Evolutionary conservation across 192 early-diverging fungal genomes (phyloP).

Genomic region (Coemansia sp.): DNA sequence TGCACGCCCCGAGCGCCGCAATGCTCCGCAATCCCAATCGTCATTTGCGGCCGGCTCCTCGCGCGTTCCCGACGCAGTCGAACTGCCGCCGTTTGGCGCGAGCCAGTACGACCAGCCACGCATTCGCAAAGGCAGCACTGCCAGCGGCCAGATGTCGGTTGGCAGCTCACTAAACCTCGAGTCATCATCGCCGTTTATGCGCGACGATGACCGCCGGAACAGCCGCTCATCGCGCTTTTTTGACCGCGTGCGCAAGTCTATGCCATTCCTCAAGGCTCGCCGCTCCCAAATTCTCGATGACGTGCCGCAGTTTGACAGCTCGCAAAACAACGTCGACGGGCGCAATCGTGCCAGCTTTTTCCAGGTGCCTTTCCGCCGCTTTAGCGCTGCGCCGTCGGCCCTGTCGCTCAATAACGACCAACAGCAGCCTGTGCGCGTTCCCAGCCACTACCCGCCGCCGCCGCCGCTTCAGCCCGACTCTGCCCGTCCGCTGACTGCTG

Average conservation of each 20-base stretch:
- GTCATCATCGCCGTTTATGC: conserved; percentile 41
- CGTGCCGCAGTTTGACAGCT: conserved; percentile 37
- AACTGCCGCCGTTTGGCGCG: conserved; percentile 47
- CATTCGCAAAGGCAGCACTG: conserved; percentile 47
- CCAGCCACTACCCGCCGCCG: conserved; percentile 32
- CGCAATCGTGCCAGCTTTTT: conserved; percentile 46
- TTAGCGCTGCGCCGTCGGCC: conserved; percentile 45
- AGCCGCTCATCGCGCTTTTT: conserved; percentile 49
- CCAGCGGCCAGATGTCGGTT: conserved; percentile 46
- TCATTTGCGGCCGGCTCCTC: background rate
- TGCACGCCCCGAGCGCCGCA: conserved; percentile 1
- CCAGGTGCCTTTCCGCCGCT: conserved; percentile 43
- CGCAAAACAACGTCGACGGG: conserved; percentile 21
- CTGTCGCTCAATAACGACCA: conserved; percentile 25
- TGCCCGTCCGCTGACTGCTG: conserved; percentile 31
- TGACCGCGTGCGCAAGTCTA: conserved; percentile 45
- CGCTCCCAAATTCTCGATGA: conserved; percentile 44
- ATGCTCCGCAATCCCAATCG: conserved; percentile 11
- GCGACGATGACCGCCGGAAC: conserved; percentile 39
- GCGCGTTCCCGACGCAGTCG: background rate
- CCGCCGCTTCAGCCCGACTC: conserved; percentile 7
- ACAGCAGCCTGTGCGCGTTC: conserved; percentile 20
- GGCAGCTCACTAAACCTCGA: conserved; percentile 49
- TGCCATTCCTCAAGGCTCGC: conserved; percentile 50
- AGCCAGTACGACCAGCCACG: conserved; percentile 49